Base-by-base conservation (phyloP, 345 rosid genomes). In the Raphanus raphanistrum region DNA sequence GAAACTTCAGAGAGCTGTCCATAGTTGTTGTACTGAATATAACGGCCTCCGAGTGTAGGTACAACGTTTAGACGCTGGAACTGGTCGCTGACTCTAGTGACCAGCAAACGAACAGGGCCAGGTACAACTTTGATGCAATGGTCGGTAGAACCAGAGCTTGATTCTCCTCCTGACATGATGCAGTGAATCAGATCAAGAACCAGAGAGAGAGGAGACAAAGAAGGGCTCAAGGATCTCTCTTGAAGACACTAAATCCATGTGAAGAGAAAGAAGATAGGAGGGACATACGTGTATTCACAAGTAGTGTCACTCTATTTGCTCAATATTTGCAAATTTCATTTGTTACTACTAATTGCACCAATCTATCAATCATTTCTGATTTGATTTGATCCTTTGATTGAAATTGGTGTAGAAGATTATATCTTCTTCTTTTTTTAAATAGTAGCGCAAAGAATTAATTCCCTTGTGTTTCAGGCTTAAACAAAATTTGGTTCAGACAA, bases 1-100 rank as follows among this genome's bases (percentile, higher is more conserved):
- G 97, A 85, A 70, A 96, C 99, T 87, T 96, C 97, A 60, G 93
- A 96, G 79, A 91, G 91, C 82, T 96, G 94, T 13, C 97, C 99
- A 77, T 93, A 91, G 6, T 15, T 25, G 21, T 15, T 52, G 25
- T 16, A 52, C 10, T 52, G 26, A 16, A 52, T 52, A 52, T 52
- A 52, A 7, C 58, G 26, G 3, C 58, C 58, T 15, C 26, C 58
- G 25, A 6, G 58, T 52, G 26, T 52, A 15, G 26, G 58, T n/a
- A n/a, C n/a, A n/a, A n/a, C n/a, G n/a, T n/a, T n/a, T n/a, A n/a
- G n/a, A n/a, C n/a, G n/a, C n/a, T n/a, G n/a, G n/a, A n/a, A n/a
- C n/a, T n/a, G n/a, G n/a, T n/a, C n/a, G n/a, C n/a, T n/a, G n/a
- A n/a, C n/a, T n/a, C n/a, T n/a, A n/a, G n/a, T n/a, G n/a, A n/a